Conservation (phyloP, 1,284 basidiomycete species). For the Fomitopsis palustris region DNA sequence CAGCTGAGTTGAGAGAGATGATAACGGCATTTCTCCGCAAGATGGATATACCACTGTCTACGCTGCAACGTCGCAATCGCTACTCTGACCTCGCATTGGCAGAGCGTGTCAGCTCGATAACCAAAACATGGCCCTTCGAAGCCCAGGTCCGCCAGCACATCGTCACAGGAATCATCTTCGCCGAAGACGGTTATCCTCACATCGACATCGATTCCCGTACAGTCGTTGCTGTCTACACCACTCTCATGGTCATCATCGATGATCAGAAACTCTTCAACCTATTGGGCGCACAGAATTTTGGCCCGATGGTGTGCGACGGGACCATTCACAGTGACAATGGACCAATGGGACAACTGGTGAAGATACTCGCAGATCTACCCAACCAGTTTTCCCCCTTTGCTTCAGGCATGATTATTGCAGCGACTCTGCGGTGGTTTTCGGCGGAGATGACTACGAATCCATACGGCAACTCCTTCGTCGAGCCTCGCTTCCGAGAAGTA, state of each 20-base stretch:
- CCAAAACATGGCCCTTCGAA: not conserved
- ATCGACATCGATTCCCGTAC: not conserved
- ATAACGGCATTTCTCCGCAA: not conserved
- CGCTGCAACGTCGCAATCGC: not conserved
- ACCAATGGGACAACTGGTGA: not conserved
- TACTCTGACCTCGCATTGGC: conserved; percentile 1
- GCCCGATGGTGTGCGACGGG: not conserved
- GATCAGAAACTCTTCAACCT: not conserved
- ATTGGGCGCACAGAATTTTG: not conserved
- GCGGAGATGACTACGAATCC: not conserved
- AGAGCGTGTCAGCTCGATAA: not conserved
- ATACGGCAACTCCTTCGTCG: not conserved
- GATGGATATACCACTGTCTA: not conserved
- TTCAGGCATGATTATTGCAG: not conserved
- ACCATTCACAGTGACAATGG: not conserved
- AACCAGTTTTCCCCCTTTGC: not conserved
- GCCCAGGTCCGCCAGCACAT: not conserved
- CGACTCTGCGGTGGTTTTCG: not conserved
- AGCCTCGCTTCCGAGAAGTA: not conserved
- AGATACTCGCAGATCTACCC: not conserved
- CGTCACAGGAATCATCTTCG: not conserved
- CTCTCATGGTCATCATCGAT: not conserved
- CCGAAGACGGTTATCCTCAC: not conserved
- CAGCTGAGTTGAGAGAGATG: too few relatives aligned
- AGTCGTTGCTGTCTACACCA: not conserved